A percentile compares a stretch with the other conserved stretches of the same genome.
Evolutionary conservation across 306 rosid genomes (phyloP).

Genomic region (Senna tora): DNA sequence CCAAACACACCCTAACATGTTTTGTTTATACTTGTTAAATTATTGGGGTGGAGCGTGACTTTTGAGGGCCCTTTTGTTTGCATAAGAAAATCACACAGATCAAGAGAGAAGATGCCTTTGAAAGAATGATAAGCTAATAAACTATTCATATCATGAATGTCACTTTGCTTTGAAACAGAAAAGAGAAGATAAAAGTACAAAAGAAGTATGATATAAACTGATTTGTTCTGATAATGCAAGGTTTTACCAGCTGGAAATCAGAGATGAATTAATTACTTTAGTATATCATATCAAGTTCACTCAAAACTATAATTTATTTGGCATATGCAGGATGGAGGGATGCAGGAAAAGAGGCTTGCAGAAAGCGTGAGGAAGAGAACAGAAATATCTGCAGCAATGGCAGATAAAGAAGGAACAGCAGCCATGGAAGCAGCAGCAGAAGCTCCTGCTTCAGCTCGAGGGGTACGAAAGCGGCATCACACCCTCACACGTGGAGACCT

Average conservation of each 20-base stretch:
- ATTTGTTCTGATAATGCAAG: constrained; percentile 22
- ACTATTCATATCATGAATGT: neutral
- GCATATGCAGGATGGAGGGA: constrained; percentile 67
- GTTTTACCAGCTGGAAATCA: neutral
- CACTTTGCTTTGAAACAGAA: neutral
- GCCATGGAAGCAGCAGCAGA: constrained; percentile 44
- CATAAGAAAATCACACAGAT: constrained; percentile 29
- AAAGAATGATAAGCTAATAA: neutral
- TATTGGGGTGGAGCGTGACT: constrained; percentile 20
- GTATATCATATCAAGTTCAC: constrained; percentile 18
- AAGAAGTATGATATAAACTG: neutral
- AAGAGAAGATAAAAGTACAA: neutral
- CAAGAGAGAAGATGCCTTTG: neutral
- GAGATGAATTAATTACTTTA: neutral
- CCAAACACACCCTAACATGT: constrained; percentile 18
- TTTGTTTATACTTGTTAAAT: constrained; percentile 20
- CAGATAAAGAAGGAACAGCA: constrained; percentile 35
- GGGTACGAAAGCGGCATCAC: constrained; percentile 89
- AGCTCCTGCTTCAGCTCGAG: constrained; percentile 57
- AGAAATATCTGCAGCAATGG: constrained; percentile 47
- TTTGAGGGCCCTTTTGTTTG: constrained; percentile 30
- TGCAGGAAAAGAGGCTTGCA: constrained; percentile 56
- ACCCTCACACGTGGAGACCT: constrained; percentile 68
- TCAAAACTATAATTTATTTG: neutral
- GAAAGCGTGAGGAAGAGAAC: constrained; percentile 70